Conservation (phyloP, 768 basidiomycete species). For the Lenzites betulinus region DNA sequence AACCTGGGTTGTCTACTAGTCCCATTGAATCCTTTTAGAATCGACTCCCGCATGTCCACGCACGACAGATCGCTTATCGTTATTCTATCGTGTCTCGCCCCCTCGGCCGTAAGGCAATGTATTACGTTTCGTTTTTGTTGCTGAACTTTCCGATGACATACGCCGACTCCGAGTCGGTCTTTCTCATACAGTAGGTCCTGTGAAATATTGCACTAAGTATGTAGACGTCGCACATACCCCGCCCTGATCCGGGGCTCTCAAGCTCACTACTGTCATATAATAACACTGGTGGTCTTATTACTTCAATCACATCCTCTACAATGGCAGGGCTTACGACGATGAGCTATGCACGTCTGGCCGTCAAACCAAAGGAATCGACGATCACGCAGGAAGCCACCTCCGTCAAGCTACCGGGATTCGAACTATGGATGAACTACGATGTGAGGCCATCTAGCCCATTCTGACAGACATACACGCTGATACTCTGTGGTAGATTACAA, state of each 20-base stretch:
- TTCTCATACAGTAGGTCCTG: background rate
- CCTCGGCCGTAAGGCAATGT: conserved; percentile 17
- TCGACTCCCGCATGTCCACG: background rate
- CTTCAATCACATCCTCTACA: background rate
- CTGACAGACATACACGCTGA: background rate
- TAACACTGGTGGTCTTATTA: background rate
- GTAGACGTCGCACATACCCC: too few species aligned
- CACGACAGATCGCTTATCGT: conserved; percentile 22
- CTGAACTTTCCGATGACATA: background rate
- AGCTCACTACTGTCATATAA: too few species aligned
- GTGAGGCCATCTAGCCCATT: background rate
- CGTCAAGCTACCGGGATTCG: conserved; percentile 19
- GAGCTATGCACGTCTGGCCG: background rate
- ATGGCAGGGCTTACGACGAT: background rate
- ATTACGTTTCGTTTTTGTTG: background rate
- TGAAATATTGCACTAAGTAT: background rate
- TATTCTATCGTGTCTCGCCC: conserved; percentile 19
- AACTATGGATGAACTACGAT: conserved; percentile 25
- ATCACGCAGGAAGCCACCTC: background rate
- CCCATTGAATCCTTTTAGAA: conserved; percentile 10
- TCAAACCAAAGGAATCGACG: background rate
- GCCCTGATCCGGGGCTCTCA: too few species aligned
- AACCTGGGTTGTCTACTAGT: conserved; percentile 9
- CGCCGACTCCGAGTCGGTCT: background rate
- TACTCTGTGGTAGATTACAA: conserved; percentile 19